These are phyloP conservation scores for Hymenoscyphus scutula DNA, from an alignment of 2,329 filamentous ascomycete genomes.

Conservation along the genomic window DNA sequence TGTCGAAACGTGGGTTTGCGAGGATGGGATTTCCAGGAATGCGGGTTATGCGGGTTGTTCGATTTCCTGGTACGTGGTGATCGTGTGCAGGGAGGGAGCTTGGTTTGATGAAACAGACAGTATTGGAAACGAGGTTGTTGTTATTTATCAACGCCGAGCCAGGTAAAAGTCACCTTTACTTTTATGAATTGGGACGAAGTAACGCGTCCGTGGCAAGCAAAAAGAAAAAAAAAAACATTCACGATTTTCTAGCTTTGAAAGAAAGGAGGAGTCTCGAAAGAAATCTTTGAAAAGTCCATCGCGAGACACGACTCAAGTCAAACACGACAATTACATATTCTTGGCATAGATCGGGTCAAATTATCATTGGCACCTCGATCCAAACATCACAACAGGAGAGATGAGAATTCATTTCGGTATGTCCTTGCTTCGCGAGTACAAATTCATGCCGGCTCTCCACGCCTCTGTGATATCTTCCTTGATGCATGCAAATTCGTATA, in stretches of 20 bases:
- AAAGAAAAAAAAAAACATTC: no score
- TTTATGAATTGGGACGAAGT: no score
- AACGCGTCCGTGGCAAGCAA: no score
- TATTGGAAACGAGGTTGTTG: not conserved
- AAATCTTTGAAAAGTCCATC: no score
- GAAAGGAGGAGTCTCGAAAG: no score
- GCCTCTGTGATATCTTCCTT: not conserved
- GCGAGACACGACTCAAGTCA: not conserved
- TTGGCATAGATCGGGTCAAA: not conserved
- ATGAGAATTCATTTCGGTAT: not conserved
- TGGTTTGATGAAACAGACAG: not conserved
- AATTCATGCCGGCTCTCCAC: not conserved
- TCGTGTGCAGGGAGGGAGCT: constrained; percentile 1
- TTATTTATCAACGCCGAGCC: not conserved
- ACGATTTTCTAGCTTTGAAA: not conserved
- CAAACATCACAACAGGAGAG: not conserved
- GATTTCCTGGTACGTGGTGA: not conserved
- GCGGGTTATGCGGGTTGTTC: not conserved
- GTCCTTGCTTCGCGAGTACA: not conserved
- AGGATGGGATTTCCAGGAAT: not conserved
- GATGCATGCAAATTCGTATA: not conserved
- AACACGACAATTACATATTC: not conserved
- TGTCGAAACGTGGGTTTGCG: not conserved
- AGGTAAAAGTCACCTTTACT: not conserved
- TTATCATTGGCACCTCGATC: not conserved